A percentile compares a stretch with the other conserved stretches of the same genome.
These are phyloP conservation scores for Laetiporus sulphureus DNA, from an alignment of 1,284 basidiomycete species.

Conservation along the genomic window DNA sequence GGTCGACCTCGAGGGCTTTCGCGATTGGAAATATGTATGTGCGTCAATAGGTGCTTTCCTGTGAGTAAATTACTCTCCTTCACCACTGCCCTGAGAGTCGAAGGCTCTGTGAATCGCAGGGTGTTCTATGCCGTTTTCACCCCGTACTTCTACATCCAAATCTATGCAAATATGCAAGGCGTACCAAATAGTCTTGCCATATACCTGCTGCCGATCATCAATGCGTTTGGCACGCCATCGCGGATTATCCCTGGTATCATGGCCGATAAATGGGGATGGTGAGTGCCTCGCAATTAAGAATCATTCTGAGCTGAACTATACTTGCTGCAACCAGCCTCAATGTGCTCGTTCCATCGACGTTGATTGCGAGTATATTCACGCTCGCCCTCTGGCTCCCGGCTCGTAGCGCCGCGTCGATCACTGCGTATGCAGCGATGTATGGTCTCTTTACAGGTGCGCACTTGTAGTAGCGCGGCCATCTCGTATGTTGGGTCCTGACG, in stretches of 20 bases:
- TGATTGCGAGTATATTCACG: slow-evolving; percentile 33
- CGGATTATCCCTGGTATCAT: slow-evolving; percentile 44
- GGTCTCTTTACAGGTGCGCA: slow-evolving; percentile 13
- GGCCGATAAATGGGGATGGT: slow-evolving; percentile 38
- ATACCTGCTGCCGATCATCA: slow-evolving; percentile 43
- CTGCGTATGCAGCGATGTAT: slow-evolving; percentile 1
- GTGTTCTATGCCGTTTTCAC: slow-evolving; percentile 11
- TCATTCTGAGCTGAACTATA: slow-evolving; percentile 32
- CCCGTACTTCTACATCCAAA: slow-evolving; percentile 44
- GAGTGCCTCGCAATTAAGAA: slow-evolving; percentile 30
- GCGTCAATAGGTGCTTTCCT: slow-evolving; percentile 23
- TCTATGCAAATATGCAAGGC: slow-evolving; percentile 38
- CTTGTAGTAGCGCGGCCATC: slow-evolving; percentile 42
- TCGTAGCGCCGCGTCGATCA: slow-evolving; percentile 34
- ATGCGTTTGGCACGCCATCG: slow-evolving; percentile 41
- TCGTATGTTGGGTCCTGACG: no score
- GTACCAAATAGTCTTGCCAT: slow-evolving; percentile 36
- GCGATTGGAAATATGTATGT: slow-evolving; percentile 24
- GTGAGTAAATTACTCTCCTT: no score
- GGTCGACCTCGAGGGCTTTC: slow-evolving; percentile 27
- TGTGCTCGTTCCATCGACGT: slow-evolving; percentile 26
- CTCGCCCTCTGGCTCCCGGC: slow-evolving; percentile 45
- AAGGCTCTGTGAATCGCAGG: no score
- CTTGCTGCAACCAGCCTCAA: slow-evolving; percentile 27
- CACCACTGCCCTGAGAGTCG: no score